Evolutionary conservation across 2,329 filamentous ascomycete genomes (phyloP), one percentile per base, ranked within the genome.

Genomic region (Fusarium staphyleae): DNA sequence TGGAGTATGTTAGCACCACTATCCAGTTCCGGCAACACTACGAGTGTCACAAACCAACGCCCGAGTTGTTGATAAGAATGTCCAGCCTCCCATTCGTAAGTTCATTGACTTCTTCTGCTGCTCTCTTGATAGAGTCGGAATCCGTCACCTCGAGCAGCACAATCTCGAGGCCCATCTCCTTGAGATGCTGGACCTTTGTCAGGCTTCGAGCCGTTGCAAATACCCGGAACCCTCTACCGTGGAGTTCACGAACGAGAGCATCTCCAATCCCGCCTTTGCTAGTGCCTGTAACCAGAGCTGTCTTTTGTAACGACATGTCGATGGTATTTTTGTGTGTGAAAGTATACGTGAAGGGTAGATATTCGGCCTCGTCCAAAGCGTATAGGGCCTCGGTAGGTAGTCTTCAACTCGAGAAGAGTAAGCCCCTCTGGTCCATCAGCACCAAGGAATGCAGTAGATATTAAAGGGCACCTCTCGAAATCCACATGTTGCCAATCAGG

Each of bases 1-100:
- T 63, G 30, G 9, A 19, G 5, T 14, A 14, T 8, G 18, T 59
- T 8, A 60, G 35, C 6, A 32, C 19, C n/a, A n/a, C n/a, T n/a
- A n/a, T 26, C 9, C 8, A 12, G 8, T 10, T 6, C 5, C 15
- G 4, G 33, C 56, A 70, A 66, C 3, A 57, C 45, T 41, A 68
- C 3, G 9, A 5, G 35, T 2, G n/a, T 5, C 15, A 40, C 55
- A 22, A 52, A 69, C 67, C 69, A 33, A 65, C 57, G 12, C 71
- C 77, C 2, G 77, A 74, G 60, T 78, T 77, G 61, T 79, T 78
- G 55, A 79, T 67, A 13, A 80, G 69, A 30, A 78, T 70, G 53
- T 79, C 74, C 11, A 80, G 63, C 15, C 64, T 70, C 14, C 73
- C 72, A 30, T 69, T 74, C 0, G 75, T 74, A 9, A 69, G 63